Percentiles rank a stretch among this genome's conserved stretches.
Evolutionary conservation across 305 asterid species (phyloP).

Genomic region (Nicotiana rustica): DNA sequence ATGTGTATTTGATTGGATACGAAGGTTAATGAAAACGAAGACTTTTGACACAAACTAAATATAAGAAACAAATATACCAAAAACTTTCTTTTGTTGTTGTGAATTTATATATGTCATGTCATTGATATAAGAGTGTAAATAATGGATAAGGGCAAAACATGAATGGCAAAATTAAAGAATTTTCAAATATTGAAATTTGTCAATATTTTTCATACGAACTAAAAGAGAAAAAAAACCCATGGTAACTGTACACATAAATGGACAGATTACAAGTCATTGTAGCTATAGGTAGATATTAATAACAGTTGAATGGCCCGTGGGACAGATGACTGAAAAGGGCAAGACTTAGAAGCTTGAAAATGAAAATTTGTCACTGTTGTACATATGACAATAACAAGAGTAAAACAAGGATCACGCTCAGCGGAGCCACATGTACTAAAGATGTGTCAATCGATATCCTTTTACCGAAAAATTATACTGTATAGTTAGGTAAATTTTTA

Average conservation of each 20-base stretch:
- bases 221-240: neutral
- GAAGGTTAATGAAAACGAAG: neutral
- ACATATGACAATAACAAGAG: constrained; percentile 44
- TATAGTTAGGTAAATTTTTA: no score
- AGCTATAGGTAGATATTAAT: constrained; percentile 25
- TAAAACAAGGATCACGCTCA: neutral
- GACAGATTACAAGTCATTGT: neutral
- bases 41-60: neutral
- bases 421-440: no score
- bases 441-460: no score
- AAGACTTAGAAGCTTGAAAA: constrained; percentile 43
- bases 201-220: no score
- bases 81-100: neutral
- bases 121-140: neutral
- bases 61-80: neutral
- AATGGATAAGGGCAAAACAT: neutral
- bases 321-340: constrained; percentile 44
- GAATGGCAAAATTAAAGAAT: neutral
- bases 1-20: neutral
- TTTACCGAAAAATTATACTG: no score
- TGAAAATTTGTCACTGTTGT: constrained; percentile 48
- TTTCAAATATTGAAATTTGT: neutral
- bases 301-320: constrained; percentile 45
- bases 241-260: neutral
- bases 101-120: neutral